These are phyloP conservation scores for Meira nashicola DNA, from an alignment of 1,284 basidiomycete genomes.

Conservation along the genomic window DNA sequence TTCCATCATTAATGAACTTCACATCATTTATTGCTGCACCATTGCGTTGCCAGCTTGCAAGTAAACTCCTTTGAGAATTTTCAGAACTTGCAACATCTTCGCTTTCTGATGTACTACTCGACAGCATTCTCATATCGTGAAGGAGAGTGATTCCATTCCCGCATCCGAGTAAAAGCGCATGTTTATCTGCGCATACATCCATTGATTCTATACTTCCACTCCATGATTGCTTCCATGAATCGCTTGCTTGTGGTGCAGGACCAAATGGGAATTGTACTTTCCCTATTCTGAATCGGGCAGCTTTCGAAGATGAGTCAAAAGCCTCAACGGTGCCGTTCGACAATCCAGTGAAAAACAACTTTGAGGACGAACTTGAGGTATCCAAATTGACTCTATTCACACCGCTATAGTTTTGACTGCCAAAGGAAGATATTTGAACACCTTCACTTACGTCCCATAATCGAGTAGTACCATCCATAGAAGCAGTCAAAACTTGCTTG, in stretches of 20 bases:
- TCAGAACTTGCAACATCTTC: not conserved
- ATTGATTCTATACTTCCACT: not conserved
- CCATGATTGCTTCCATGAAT: not conserved
- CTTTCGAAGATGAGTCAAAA: not conserved
- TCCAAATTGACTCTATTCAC: constrained; percentile 5
- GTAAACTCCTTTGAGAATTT: not conserved
- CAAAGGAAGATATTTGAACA: constrained; percentile 52
- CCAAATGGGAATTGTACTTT: not conserved
- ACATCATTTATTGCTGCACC: not conserved
- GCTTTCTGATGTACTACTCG: not conserved
- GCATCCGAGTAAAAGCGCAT: constrained; percentile 6
- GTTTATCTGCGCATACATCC: not conserved
- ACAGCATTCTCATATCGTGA: not conserved
- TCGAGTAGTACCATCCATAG: constrained; percentile 66
- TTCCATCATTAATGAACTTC: not conserved
- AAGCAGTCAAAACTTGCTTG: constrained; percentile 61
- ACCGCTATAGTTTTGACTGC: constrained; percentile 58
- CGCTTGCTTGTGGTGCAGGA: constrained; percentile 2
- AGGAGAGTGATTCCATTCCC: not conserved
- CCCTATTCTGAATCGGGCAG: constrained; percentile 8
- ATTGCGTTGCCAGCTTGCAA: not conserved
- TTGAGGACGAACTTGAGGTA: not conserved
- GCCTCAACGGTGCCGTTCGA: not conserved
- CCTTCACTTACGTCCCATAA: constrained; percentile 66
- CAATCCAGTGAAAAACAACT: not conserved